Evolutionary conservation across 768 basidiomycete species (phyloP).

Genomic region (Tremella mesenterica): DNA sequence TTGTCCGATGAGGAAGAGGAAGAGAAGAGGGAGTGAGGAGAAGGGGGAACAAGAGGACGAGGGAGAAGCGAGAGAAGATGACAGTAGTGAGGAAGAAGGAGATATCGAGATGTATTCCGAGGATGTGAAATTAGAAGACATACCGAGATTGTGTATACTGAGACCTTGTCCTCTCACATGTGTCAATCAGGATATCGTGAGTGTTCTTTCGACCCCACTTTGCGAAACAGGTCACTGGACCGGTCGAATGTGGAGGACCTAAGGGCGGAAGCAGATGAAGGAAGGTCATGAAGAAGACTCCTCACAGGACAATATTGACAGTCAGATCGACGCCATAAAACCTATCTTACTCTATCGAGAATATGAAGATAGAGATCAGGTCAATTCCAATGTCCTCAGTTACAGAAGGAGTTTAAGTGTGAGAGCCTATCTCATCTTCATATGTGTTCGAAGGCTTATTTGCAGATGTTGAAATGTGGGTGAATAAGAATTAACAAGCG

Average conservation of each 20-base stretch:
- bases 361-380: conserved; percentile 37
- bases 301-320: too few species aligned
- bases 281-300: too few species aligned
- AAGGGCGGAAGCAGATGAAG: too few species aligned
- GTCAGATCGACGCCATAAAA: conserved; percentile 41
- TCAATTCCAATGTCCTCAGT: conserved; percentile 41
- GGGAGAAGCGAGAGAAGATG: neutral
- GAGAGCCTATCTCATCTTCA: neutral
- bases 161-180: conserved; percentile 37
- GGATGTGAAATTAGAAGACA: conserved; percentile 30
- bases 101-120: conserved; percentile 28
- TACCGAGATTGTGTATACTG: conserved; percentile 29
- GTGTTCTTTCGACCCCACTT: conserved; percentile 2
- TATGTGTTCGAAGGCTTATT: neutral
- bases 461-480: conserved; percentile 27
- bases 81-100: neutral
- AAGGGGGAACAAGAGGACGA: conserved; percentile 8
- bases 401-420: conserved; percentile 42
- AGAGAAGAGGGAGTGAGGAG: neutral
- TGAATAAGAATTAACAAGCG: too few species aligned
- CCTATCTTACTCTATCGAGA: conserved; percentile 40
- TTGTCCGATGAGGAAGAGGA: conserved; percentile 1
- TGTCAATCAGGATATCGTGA: conserved; percentile 43
- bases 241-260: too few species aligned
- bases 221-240: too few species aligned